phyloP scores from a whole-genome alignment of 2,329 filamentous ascomycete genomes.

The Harringtonia aguacate region DNA sequence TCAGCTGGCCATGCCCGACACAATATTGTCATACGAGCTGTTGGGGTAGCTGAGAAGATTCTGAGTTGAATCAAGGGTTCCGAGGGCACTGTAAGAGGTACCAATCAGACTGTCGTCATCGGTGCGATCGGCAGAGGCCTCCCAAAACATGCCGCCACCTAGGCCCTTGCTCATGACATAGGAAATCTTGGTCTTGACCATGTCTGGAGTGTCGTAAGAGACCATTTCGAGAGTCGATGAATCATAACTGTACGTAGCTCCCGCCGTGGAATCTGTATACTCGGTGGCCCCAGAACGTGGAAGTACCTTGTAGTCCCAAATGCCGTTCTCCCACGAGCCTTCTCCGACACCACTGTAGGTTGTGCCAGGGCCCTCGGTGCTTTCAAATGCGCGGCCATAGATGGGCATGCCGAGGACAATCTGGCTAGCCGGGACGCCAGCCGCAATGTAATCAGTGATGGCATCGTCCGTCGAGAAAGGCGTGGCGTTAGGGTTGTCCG shows the following conservation, averaged over 20 bases:
- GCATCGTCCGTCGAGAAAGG: slow-evolving; percentile 60
- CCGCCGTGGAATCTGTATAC: slow-evolving; percentile 42
- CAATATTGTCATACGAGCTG: slow-evolving; percentile 46
- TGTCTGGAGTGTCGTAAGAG: slow-evolving; percentile 56
- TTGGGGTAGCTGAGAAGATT: slow-evolving; percentile 42
- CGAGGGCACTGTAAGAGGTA: slow-evolving; percentile 29
- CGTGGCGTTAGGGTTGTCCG: slow-evolving; percentile 44
- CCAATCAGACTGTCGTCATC: slow-evolving; percentile 50
- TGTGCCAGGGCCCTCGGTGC: slow-evolving; percentile 54
- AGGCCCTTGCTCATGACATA: slow-evolving; percentile 54
- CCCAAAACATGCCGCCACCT: slow-evolving; percentile 81
- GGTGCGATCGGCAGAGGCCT: slow-evolving; percentile 57
- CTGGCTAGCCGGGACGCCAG: slow-evolving; percentile 52
- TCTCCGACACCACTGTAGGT: slow-evolving; percentile 52
- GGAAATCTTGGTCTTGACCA: slow-evolving; percentile 49
- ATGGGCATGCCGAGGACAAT: slow-evolving; percentile 70
- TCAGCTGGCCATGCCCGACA: slow-evolving; percentile 15
- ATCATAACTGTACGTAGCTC: slow-evolving; percentile 65
- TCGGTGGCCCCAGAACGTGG: slow-evolving; percentile 51
- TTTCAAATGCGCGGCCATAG: slow-evolving; percentile 62
- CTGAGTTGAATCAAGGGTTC: slow-evolving; percentile 32
- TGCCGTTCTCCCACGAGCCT: slow-evolving; percentile 61
- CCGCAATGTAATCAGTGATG: slow-evolving; percentile 51
- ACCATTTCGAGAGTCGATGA: slow-evolving; percentile 48
- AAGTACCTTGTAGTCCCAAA: slow-evolving; percentile 75